phyloP scores from a whole-genome alignment of 306 rosid species.

The Alnus glutinosa region DNA sequence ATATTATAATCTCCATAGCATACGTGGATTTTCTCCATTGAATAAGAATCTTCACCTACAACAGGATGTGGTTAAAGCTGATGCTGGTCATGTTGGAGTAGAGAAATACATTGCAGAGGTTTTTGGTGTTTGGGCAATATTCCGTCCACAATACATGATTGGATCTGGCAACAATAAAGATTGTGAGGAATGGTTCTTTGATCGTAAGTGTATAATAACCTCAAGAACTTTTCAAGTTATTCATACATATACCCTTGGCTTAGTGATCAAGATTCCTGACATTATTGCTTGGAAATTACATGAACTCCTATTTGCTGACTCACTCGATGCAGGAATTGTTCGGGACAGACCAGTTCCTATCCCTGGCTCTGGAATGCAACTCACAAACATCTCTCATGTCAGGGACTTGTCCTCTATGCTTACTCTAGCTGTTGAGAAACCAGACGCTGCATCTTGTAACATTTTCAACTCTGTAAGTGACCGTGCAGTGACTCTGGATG shows the following conservation, averaged over 20 bases:
- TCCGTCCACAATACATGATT: slow-evolving; percentile 87
- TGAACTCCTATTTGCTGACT: neutral
- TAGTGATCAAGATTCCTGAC: neutral
- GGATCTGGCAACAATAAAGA: slow-evolving; percentile 99
- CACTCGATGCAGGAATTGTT: slow-evolving; percentile 64
- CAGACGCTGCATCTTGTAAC: slow-evolving; percentile 59
- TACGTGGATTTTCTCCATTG: neutral
- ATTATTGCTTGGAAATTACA: neutral
- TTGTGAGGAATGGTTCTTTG: slow-evolving; percentile 95
- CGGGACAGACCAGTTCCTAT: slow-evolving; percentile 85
- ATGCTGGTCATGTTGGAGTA: slow-evolving; percentile 90
- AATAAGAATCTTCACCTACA: slow-evolving; percentile 11
- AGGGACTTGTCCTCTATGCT: slow-evolving; percentile 87
- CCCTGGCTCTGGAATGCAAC: slow-evolving; percentile 91
- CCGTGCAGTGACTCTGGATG: slow-evolving; percentile 88
- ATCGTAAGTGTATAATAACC: slow-evolving; percentile 49
- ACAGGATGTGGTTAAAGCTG: slow-evolving; percentile 83
- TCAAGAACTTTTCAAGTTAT: neutral
- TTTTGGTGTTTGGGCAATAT: slow-evolving; percentile 67
- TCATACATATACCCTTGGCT: neutral
- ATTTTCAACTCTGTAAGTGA: slow-evolving; percentile 83
- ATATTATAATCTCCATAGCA: neutral
- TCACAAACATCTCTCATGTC: slow-evolving; percentile 78
- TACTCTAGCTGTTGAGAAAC: slow-evolving; percentile 78
- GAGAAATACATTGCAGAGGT: slow-evolving; percentile 75